Evolutionary conservation across 2,329 filamentous ascomycete genomes (phyloP), one percentile per base, ranked within the genome.

Genomic region (Emmonsiellopsis sp.): DNA sequence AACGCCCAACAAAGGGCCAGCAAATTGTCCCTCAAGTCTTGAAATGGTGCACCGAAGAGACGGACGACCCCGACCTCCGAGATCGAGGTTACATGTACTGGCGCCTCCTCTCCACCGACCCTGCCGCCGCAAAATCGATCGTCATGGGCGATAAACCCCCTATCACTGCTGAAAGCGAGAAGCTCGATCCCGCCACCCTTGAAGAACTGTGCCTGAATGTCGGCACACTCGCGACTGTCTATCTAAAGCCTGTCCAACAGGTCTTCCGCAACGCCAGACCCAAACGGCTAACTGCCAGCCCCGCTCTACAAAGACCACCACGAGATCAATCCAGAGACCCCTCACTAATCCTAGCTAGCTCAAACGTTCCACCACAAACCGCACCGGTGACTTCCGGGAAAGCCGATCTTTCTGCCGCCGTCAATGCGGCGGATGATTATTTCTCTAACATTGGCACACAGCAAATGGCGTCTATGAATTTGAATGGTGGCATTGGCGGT

Each of bases 61-160:
- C 92, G n/a, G 93, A 98, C 66, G 96, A 98, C 69, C 93, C 93
- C 0, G 93, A 98, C 70, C 81, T 98, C 32, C 85, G 93, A 58
- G 93, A 98, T 68, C 80, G 93, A 62, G 93, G 93, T 0, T 98
- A 96, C 75, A 97, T 98, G 91, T 98, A 98, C 76, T 98, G 93
- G 93, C 88, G 93, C 4, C 79, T 98, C 11, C 79, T 98, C 1
- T 95, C 90, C 1, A 94, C 90, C 0, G 91, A 96, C 67, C 92
- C 95, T 61, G 84, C 85, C 49, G 83, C 86, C 0, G 93, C 93
- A 2, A 93, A 87, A 66, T 77, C 84, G 57, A 83, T 98, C 50
- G 91, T 98, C 60, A 97, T 98, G 92, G 92, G 93, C 55, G 87
- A 95, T 61, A 98, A 98, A 68, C 93, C 93, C 6, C 82, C 92